Conservation (phyloP, 2,329 filamentous ascomycete genomes). For the Xylariaceae sp. region DNA sequence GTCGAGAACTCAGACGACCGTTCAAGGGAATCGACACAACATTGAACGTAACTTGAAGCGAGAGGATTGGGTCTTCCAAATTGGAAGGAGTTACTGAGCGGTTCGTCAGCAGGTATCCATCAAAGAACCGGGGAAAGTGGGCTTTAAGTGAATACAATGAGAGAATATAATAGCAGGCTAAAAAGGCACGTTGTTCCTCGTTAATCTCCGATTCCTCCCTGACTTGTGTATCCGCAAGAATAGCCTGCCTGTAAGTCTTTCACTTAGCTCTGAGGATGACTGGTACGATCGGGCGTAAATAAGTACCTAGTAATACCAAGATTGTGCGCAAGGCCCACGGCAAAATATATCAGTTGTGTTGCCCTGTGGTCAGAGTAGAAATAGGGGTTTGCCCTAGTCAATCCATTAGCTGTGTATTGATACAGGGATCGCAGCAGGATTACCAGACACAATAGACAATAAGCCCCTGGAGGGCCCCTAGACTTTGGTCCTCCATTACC, state of each 20-base stretch:
- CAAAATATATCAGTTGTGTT: conserved; percentile 49
- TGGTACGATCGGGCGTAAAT: conserved; percentile 11
- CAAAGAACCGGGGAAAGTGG: not conserved
- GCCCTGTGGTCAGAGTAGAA: conserved; percentile 46
- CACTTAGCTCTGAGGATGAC: conserved; percentile 24
- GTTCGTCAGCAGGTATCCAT: not conserved
- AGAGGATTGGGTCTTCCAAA: conserved; percentile 45
- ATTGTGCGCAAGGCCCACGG: conserved; percentile 51
- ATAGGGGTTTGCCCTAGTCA: conserved; percentile 44
- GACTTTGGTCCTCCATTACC: conserved; percentile 47
- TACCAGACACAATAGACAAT: conserved; percentile 56
- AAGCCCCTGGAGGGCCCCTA: conserved; percentile 56
- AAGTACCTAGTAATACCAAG: conserved; percentile 45
- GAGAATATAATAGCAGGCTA: conserved; percentile 50
- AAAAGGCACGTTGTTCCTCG: conserved; percentile 48
- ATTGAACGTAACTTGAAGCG: conserved; percentile 42
- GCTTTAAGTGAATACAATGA: conserved; percentile 43
- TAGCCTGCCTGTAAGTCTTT: conserved; percentile 21
- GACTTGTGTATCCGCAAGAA: conserved; percentile 20
- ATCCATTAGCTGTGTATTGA: not conserved
- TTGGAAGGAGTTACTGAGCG: conserved; percentile 46
- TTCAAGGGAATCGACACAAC: conserved; percentile 43
- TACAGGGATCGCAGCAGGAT: not conserved
- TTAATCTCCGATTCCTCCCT: conserved; percentile 39
- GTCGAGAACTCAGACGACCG: conserved; percentile 35